Percentiles rank a stretch among this genome's conserved stretches.
Conservation (phyloP, 345 rosid genomes). For the Dipteronia dyeriana region DNA sequence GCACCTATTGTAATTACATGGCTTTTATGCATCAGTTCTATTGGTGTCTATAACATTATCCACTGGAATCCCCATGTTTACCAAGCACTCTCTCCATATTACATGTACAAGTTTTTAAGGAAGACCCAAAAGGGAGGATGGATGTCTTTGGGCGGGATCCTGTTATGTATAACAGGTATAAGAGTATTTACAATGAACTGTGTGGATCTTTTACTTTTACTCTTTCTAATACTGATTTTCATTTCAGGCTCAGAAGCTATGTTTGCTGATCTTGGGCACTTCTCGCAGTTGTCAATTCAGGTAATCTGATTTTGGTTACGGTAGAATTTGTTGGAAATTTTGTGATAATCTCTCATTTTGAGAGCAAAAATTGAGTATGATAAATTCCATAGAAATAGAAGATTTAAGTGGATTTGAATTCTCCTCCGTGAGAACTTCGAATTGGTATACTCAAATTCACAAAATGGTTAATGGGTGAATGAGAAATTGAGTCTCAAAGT, state of each 20-base stretch:
- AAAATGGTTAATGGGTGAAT: too few species aligned
- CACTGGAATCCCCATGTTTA: slow-evolving; percentile 93
- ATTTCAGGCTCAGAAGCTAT: slow-evolving; percentile 92
- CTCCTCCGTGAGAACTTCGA: too few species aligned
- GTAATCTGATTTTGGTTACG: slow-evolving; percentile 31
- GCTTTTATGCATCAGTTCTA: slow-evolving; percentile 85
- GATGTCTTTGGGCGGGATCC: slow-evolving; percentile 98
- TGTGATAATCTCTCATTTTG: too few species aligned
- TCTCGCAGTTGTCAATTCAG: slow-evolving; percentile 88
- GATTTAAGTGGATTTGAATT: too few species aligned
- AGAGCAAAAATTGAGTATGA: too few species aligned
- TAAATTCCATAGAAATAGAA: too few species aligned
- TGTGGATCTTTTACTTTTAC: background rate
- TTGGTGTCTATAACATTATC: slow-evolving; percentile 84
- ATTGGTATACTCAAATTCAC: too few species aligned
- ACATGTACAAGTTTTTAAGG: slow-evolving; percentile 85
- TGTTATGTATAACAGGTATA: slow-evolving; percentile 88
- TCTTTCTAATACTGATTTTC: background rate
- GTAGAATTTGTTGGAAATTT: too few species aligned
- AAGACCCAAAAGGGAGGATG: slow-evolving; percentile 94
- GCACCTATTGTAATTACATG: slow-evolving; percentile 79
- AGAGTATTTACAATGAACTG: background rate
- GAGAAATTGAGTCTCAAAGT: too few species aligned
- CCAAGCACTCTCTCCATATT: slow-evolving; percentile 92
- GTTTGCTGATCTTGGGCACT: slow-evolving; percentile 99